Evolutionary conservation across 1,139 yeast genomes (phyloP), one percentile per base, ranked within the genome.

Genomic region (Zygosaccharomyces pseudobailii): DNA sequence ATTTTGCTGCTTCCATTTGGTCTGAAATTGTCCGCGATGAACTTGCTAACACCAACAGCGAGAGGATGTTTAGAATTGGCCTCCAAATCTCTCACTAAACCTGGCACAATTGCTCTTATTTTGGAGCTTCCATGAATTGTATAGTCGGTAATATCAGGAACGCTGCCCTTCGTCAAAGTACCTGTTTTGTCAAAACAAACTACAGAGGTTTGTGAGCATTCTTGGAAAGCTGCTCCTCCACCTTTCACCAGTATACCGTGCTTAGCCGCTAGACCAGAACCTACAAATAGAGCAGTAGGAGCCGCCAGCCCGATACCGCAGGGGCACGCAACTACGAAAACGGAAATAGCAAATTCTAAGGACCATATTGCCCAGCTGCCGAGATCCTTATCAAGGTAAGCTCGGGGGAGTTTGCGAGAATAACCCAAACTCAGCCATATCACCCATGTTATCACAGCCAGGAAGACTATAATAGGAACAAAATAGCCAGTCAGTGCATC

Each of bases 281-380:
- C 96, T 4, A 87, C 95, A 83, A 85, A 87, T 28, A 87, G 75
- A 0, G 96, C 96, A 3, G 95, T 87, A 1, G 96, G 96, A 0
- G 96, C 95, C 13, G 96, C 96, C 39, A 88, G 71, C 5, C 96
- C 96, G 41, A 87, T 74, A 1, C 95, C 96, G 73, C 96, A 88
- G 1, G 96, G 96, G 64, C 96, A 88, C 0, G 96, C 96, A 41
- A 88, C 89, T 6, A 82, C 94, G 68, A 86, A 84, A 5, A 86
- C 92, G 0, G 92, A 79, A 55, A 85, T 82, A 0, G 90, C 79
- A 66, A 85, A 85, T 55, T 84, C 83, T 50, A 85, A 70, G 0
- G 90, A 80, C 90, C 92, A 85, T 17, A 84, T 78, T 0, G 77
- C 68, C 89, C 90, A 84, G 0, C 89, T 87, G 22, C 89, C 90